Base-by-base conservation (phyloP, 1,139 yeast genomes). In the Arxiozyma bovina region DNA sequence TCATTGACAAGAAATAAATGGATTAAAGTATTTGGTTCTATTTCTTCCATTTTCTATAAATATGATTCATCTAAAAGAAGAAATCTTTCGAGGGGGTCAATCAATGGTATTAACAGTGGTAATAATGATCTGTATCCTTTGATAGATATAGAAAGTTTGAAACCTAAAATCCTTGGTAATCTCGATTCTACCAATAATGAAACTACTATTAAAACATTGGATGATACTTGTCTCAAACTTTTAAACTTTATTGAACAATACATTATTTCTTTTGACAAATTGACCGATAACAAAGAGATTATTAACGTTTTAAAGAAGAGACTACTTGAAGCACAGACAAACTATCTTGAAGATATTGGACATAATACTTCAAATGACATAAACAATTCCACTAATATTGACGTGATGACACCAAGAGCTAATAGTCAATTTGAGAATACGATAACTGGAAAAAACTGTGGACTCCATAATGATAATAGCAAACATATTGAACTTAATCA, bases 1-100 rank as follows among this genome's bases (percentile, higher is more conserved):
- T 68, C 72, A 48, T 69, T 73, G 43, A 75, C 76, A 50, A 77
- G 95, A 55, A 73, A 74, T 18, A 75, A 78, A 45, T 90, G 96
- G 96, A 59, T 77, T 7, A 74, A 76, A 50, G 82, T 80, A 55
- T 83, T 85, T 63, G 83, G 85, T 1, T 20, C 54, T 1, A 75
- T 79, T 52, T 65, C 80, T 43, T 63, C 69, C 17, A 62, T 76
- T 6, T 63, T 80, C 53, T 61, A 55, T 22, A 55, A 53, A 11
- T 54, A 53, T 15, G 21, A 30, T n/a, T 27, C 11, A 3, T n/a
- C 17, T 22, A 12, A 34, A 2, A 12, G n/a, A 34, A 34, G 12
- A 15, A 34, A 34, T 34, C n/a, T 8, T 34, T 34, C 40, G 2
- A 34, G 40, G n/a, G 40, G 6, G 6, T 15, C 6, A 34, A 34